Conservation (phyloP, 2,329 filamentous ascomycete species). For the Penicillium janthinellum region DNA sequence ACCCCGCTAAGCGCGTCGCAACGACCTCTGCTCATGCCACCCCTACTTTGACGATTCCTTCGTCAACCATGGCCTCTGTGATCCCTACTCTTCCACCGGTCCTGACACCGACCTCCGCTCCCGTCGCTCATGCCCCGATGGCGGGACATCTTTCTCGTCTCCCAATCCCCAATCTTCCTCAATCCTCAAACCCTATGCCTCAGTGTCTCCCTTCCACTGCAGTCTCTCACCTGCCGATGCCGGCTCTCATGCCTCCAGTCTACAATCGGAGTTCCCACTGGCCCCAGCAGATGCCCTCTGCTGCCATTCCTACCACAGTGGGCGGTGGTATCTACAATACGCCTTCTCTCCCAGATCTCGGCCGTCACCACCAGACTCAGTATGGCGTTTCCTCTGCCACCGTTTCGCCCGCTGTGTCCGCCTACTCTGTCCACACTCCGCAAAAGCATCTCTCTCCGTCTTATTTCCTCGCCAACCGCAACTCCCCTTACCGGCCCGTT, state of each 20-base stretch:
- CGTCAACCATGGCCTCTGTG: constrained; percentile 23
- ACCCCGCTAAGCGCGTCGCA: constrained; percentile 56
- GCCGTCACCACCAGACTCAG: constrained; percentile 52
- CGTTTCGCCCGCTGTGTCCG: constrained; percentile 70
- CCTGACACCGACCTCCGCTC: constrained; percentile 36
- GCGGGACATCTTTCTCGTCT: constrained; percentile 55
- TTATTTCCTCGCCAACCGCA: constrained; percentile 81
- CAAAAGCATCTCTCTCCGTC: constrained; percentile 81
- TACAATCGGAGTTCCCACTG: constrained; percentile 62
- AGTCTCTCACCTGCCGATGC: constrained; percentile 53
- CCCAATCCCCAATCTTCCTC: constrained; percentile 70
- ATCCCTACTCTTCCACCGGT: constrained; percentile 39
- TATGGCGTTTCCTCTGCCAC: constrained; percentile 56
- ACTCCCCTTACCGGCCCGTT: constrained; percentile 90
- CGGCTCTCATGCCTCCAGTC: constrained; percentile 74
- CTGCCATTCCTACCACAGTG: constrained; percentile 30
- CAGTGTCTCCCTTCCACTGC: constrained; percentile 43
- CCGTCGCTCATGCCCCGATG: constrained; percentile 38
- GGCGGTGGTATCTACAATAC: constrained; percentile 34
- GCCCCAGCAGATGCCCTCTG: constrained; percentile 46
- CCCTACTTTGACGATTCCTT: constrained; percentile 30
- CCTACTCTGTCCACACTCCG: constrained; percentile 60
- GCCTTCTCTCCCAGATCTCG: constrained; percentile 37
- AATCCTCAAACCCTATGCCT: constrained; percentile 56
- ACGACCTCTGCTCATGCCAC: constrained; percentile 27